phyloP scores from a whole-genome alignment of 768 basidiomycete genomes.

The Ramaria rubella region DNA sequence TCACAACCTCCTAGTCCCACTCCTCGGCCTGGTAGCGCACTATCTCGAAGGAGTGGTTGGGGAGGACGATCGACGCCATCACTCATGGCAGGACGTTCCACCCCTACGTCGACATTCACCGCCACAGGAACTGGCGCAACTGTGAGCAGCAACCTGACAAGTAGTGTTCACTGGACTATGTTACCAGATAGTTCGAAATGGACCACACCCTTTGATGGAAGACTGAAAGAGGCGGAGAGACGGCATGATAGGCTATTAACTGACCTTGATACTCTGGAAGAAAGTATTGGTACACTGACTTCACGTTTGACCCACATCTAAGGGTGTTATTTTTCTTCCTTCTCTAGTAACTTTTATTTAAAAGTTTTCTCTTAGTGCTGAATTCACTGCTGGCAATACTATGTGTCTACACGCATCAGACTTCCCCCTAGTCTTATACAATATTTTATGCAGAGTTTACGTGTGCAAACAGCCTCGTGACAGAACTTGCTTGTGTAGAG shows the following conservation, averaged over 20 bases:
- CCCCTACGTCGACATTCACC: conserved; percentile 1
- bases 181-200: neutral
- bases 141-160: neutral
- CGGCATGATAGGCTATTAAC: conserved; percentile 5
- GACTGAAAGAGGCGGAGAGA: neutral
- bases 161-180: neutral
- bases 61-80: conserved; percentile 10
- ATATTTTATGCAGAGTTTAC: too few relatives aligned
- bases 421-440: too few relatives aligned
- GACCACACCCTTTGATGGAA: conserved; percentile 2
- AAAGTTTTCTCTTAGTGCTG: too few relatives aligned
- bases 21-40: conserved; percentile 5
- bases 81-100: neutral
- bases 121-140: neutral
- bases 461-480: too few relatives aligned
- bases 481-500: too few relatives aligned
- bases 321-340: neutral
- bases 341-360: too few relatives aligned
- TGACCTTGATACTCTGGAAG: conserved; percentile 2
- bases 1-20: conserved; percentile 10
- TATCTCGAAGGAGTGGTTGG: conserved; percentile 9
- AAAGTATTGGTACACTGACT: neutral
- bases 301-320: neutral
- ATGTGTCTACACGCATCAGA: too few relatives aligned
- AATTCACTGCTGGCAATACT: too few relatives aligned